Evolutionary conservation across 2,329 filamentous ascomycete genomes (phyloP).

Genomic region (Xylaria sp.): DNA sequence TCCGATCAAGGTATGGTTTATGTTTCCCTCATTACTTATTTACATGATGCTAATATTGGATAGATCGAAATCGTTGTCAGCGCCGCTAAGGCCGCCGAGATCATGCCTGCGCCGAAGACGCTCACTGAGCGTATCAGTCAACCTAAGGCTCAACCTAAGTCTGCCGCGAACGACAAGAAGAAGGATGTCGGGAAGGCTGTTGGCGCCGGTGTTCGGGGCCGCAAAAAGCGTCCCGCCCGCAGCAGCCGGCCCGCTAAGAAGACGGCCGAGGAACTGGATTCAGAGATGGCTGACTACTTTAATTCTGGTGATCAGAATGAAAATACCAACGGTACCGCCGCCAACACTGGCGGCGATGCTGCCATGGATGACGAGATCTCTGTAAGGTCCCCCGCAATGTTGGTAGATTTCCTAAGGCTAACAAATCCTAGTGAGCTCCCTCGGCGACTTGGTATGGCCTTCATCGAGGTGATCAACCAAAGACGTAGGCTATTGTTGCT

Average conservation of each 20-base stretch:
- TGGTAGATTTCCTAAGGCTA: not conserved
- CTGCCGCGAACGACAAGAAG: conserved; percentile 76
- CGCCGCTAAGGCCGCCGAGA: conserved; percentile 71
- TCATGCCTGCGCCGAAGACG: conserved; percentile 69
- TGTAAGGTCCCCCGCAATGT: conserved; percentile 24
- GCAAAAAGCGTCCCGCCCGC: conserved; percentile 60
- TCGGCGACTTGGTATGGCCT: not conserved
- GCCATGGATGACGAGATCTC: conserved; percentile 70
- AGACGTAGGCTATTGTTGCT: not conserved
- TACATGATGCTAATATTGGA: conserved; percentile 29
- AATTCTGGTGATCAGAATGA: conserved; percentile 54
- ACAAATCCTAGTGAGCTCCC: conserved; percentile 16
- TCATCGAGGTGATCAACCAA: not conserved
- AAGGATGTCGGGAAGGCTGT: conserved; percentile 55
- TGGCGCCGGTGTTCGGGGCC: conserved; percentile 51
- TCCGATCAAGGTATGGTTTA: conserved; percentile 81
- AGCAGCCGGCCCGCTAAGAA: conserved; percentile 76
- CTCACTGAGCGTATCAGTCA: conserved; percentile 83
- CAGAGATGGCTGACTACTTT: conserved; percentile 98
- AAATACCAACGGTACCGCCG: conserved; percentile 49
- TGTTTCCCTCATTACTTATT: not conserved
- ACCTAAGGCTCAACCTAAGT: conserved; percentile 79
- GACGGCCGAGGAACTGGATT: conserved; percentile 93
- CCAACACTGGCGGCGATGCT: conserved; percentile 53
- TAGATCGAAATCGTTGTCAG: conserved; percentile 92